Evolutionary conservation across 345 rosid genomes (phyloP).

Genomic region (Bruguiera sexangula): DNA sequence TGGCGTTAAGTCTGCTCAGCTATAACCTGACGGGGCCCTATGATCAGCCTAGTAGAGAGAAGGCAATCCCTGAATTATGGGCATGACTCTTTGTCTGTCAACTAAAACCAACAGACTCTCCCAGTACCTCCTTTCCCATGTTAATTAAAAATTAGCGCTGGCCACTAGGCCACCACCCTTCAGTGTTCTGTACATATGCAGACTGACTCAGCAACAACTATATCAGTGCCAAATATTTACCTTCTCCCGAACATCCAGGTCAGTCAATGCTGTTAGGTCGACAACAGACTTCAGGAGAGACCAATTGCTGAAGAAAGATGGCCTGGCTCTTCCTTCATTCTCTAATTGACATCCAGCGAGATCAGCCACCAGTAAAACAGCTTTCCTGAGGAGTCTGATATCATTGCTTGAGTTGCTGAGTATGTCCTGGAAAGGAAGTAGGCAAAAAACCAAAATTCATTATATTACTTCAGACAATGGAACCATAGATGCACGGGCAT

Average conservation of each 20-base stretch:
- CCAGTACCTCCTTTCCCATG: no score
- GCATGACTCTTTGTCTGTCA: not conserved
- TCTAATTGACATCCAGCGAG: slow-evolving; percentile 60
- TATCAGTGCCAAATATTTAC: slow-evolving; percentile 25
- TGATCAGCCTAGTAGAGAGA: not conserved
- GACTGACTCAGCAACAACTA: slow-evolving; percentile 1
- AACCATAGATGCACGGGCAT: not conserved
- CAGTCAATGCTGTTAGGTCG: slow-evolving; percentile 51
- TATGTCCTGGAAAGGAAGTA: slow-evolving; percentile 46
- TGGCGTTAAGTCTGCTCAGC: not conserved
- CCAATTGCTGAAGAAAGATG: slow-evolving; percentile 48
- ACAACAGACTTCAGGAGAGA: slow-evolving; percentile 73
- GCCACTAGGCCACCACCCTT: not conserved
- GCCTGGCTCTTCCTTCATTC: slow-evolving; percentile 41
- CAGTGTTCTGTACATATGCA: not conserved
- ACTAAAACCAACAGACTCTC: not conserved
- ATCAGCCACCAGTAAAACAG: slow-evolving; percentile 72
- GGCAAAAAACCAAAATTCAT: not conserved
- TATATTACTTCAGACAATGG: not conserved
- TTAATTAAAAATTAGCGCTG: no score
- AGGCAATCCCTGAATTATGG: no score
- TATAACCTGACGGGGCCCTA: not conserved
- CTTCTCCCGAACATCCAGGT: slow-evolving; percentile 96
- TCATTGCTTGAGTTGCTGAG: slow-evolving; percentile 54
- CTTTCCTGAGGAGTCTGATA: slow-evolving; percentile 69